phyloP scores from a whole-genome alignment of 2,329 filamentous ascomycete species.

The Zalaria sp. region DNA sequence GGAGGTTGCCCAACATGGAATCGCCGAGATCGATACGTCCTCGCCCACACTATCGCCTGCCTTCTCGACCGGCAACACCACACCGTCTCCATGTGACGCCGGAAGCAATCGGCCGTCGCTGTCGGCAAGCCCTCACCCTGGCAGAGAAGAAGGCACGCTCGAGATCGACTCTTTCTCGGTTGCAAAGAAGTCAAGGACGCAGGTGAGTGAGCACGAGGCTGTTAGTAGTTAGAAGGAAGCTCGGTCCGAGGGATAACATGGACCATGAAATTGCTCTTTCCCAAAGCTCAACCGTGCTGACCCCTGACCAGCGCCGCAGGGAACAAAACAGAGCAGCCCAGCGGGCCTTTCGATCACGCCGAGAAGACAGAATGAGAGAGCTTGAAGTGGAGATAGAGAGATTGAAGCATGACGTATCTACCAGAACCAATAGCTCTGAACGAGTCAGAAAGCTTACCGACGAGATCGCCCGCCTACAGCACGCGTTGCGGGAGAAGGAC shows the following conservation, averaged over 20 bases:
- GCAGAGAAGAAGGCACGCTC: background rate
- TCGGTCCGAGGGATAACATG: too few species aligned
- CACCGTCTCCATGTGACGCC: too few species aligned
- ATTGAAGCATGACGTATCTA: background rate
- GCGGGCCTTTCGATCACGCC: background rate
- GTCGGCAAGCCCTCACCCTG: too few species aligned
- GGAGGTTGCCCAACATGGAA: too few species aligned
- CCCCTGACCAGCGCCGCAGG: background rate
- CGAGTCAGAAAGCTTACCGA: background rate
- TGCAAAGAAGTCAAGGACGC: background rate
- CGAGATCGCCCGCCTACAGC: background rate
- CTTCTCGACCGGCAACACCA: too few species aligned
- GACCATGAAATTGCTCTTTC: too few species aligned
- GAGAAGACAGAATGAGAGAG: background rate
- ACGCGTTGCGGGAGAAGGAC: background rate
- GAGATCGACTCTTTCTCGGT: background rate
- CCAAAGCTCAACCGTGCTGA: background rate
- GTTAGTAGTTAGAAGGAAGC: too few species aligned
- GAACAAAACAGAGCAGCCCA: background rate
- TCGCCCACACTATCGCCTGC: too few species aligned
- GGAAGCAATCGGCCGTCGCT: too few species aligned
- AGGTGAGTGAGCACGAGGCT: background rate
- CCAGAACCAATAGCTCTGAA: background rate
- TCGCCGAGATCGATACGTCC: too few species aligned
- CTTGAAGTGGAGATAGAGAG: background rate